Percentiles rank a stretch among this genome's conserved stretches.
These are phyloP conservation scores for Alternaria triticimaculans DNA, from an alignment of 2,329 filamentous ascomycete species.

Conservation along the genomic window DNA sequence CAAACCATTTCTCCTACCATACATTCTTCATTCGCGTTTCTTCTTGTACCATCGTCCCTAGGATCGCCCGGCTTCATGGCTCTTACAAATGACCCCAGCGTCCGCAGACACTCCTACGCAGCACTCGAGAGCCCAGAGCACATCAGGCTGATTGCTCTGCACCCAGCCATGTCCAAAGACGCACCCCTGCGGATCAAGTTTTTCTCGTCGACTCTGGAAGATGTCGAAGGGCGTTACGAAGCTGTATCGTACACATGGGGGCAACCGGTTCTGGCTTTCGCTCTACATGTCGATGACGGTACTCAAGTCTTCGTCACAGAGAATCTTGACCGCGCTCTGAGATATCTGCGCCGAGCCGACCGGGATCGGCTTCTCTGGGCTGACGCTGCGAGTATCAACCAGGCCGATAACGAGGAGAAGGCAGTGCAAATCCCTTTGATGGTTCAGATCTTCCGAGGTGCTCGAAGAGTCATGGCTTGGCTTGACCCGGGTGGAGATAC, in stretches of 20 bases:
- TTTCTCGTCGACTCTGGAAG: fast-evolving
- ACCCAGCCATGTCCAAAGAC: not conserved
- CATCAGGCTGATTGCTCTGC: not conserved
- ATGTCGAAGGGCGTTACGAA: not conserved
- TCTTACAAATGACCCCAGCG: not conserved
- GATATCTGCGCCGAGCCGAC: not conserved
- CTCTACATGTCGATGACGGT: not conserved
- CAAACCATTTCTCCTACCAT: not conserved
- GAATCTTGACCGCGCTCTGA: conserved; percentile 16
- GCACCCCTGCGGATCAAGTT: not conserved
- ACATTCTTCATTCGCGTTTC: not conserved
- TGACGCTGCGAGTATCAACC: conserved; percentile 26
- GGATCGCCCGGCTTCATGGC: not conserved
- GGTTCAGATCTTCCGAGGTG: not conserved
- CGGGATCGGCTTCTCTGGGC: conserved; percentile 12
- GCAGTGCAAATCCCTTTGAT: conserved; percentile 22
- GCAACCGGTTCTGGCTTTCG: not conserved
- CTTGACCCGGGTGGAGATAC: not conserved
- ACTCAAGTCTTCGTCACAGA: not conserved
- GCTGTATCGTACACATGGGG: conserved; percentile 24
- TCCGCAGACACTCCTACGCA: not conserved
- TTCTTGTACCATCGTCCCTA: not conserved
- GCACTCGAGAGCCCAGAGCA: not conserved
- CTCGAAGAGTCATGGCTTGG: not conserved
- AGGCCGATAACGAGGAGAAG: conserved; percentile 16